Percentiles rank a stretch among this genome's conserved stretches.
Conservation (phyloP, 2,329 filamentous ascomycete genomes). For the Penicillium janthinellum region DNA sequence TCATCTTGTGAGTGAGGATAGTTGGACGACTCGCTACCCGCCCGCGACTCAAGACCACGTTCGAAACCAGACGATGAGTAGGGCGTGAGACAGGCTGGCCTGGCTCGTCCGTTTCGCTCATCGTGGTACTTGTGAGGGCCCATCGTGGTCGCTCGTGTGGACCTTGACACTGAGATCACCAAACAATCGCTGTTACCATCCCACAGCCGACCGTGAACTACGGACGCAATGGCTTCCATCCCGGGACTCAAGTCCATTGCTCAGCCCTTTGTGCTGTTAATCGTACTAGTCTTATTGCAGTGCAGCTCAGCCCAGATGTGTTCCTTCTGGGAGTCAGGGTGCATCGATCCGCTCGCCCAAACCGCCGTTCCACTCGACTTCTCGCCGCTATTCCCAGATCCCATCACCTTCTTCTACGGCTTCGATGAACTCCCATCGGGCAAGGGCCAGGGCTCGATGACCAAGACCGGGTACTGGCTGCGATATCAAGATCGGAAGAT, state of each 20-base stretch:
- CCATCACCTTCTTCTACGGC: slow-evolving; percentile 38
- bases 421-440: slow-evolving; percentile 38
- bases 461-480: slow-evolving; percentile 42
- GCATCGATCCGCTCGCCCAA: slow-evolving; percentile 43
- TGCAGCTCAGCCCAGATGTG: slow-evolving; percentile 35
- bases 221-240: slow-evolving; percentile 23
- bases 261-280: slow-evolving; percentile 23
- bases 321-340: slow-evolving; percentile 38
- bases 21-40: neutral
- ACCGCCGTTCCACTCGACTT: slow-evolving; percentile 38
- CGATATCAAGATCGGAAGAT: slow-evolving; percentile 34
- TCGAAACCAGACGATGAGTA: slow-evolving; percentile 23
- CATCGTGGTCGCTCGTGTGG: slow-evolving; percentile 26
- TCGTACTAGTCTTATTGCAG: slow-evolving; percentile 24
- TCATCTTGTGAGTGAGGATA: neutral
- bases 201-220: neutral
- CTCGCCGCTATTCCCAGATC: slow-evolving; percentile 36
- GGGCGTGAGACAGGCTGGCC: slow-evolving; percentile 28
- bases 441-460: slow-evolving; percentile 37
- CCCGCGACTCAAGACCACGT: neutral
- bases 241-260: slow-evolving; percentile 12
- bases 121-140: slow-evolving; percentile 27
- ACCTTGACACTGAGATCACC: neutral
- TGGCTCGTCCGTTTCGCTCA: slow-evolving; percentile 19
- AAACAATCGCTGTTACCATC: neutral